phyloP scores from a whole-genome alignment of 163 green algal species.

The Scenedesmus sp. region DNA sequence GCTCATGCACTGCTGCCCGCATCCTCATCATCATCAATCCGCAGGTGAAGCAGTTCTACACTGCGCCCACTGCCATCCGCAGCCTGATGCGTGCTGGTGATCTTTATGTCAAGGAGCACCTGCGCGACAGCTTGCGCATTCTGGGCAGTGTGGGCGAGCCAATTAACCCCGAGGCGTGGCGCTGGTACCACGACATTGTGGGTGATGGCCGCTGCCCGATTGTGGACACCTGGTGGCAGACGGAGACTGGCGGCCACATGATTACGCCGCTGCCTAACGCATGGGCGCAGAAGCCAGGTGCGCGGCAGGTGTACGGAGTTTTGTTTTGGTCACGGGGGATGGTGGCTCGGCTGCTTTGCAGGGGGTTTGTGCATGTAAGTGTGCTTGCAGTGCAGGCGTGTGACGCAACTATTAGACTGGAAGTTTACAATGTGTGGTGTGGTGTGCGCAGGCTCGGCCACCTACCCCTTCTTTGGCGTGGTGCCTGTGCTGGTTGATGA shows the following conservation, averaged over 20 bases:
- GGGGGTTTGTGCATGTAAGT: too few species aligned
- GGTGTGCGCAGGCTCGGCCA: slow-evolving; percentile 60
- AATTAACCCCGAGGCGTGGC: slow-evolving; percentile 84
- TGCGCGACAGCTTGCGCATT: slow-evolving; percentile 67
- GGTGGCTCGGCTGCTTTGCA: neutral
- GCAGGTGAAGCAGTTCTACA: slow-evolving; percentile 94
- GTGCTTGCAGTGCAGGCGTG: too few species aligned
- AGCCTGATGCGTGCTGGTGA: slow-evolving; percentile 89
- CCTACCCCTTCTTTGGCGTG: slow-evolving; percentile 90
- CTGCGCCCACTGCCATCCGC: slow-evolving; percentile 96
- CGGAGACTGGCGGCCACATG: slow-evolving; percentile 93
- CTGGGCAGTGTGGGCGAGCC: slow-evolving; percentile 80
- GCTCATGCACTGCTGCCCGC: neutral
- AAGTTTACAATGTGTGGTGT: too few species aligned
- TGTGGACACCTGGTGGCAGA: slow-evolving; percentile 94
- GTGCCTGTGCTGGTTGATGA: slow-evolving; percentile 82
- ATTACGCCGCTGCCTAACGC: slow-evolving; percentile 87
- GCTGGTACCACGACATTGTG: slow-evolving; percentile 77
- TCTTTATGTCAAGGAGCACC: slow-evolving; percentile 77
- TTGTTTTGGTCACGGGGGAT: neutral
- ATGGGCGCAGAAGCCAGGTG: slow-evolving; percentile 73
- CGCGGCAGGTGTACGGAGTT: slow-evolving; percentile 50
- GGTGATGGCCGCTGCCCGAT: slow-evolving; percentile 86
- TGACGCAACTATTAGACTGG: too few species aligned
- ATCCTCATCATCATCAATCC: neutral